Base-by-base conservation (phyloP, 257 asterid species). In the Scutellaria barbata region DNA sequence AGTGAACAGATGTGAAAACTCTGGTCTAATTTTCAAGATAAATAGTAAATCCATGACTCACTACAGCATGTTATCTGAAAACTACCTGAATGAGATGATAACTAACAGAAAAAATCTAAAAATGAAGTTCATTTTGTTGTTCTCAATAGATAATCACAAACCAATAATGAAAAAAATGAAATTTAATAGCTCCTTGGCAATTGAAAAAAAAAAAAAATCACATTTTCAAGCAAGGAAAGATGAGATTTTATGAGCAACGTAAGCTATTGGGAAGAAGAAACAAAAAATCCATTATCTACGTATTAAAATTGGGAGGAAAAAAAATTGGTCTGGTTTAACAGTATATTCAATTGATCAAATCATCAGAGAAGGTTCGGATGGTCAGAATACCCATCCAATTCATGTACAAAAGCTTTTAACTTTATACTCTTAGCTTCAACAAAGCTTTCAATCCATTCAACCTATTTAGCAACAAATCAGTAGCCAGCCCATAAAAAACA, bases 381-480 rank as follows among this genome's bases (percentile, higher is more conserved):
- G 63, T 65, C 17, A 66, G 42, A 68, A 12, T 41, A 59, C 69
- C 63, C 72, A 66, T 52, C 39, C 46, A 46, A 12, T 10, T 71
- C n/a, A 58, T 75, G 50, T 12, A 45, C 39, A 68, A 48, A 39
- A 35, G 30, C 2, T 30, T 5, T 35, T 17, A 5, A 25, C 20
- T 71, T 65, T 7, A 8, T 5, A 50, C 51, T 50, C 73, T 30
- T 8, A 22, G 46, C 43, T 66, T 45, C 30, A 61, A 17, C 40
- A 74, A 39, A 57, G 42, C 59, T 59, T 33, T 45, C n/a, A 37
- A 35, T 22, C 48, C 41, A 18, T 3, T 55, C 51, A 48, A 33
- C 73, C 20, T 16, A 14, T 52, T 11, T 39, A 37, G 51, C 33
- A 63, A 54, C 39, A 30, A 69, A 43, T 14, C 45, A 45, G 16